Evolutionary conservation across 1,284 basidiomycete genomes (phyloP), one percentile per base, ranked within the genome.

Genomic region (Melampsora americana): DNA sequence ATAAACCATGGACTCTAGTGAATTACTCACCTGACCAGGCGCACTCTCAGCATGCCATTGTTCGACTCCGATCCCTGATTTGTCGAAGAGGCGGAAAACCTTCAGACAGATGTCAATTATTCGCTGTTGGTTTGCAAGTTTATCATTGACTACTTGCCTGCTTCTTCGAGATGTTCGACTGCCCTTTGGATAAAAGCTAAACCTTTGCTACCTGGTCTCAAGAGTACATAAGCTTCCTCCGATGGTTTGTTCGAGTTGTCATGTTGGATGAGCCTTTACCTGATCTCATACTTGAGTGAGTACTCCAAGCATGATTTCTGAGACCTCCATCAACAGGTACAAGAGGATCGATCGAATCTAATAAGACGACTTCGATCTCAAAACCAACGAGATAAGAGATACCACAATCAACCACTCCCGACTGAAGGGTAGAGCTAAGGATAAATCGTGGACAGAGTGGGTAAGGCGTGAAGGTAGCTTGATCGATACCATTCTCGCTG

Each of bases 391-490:
- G 39, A 65, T 74, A 74, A 3, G 71, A 74, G 12, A 74, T 64
- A 12, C 71, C 62, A 35, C 71, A 66, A n/a, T 74, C 71, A 6
- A 64, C 62, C 23, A 74, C 65, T 28, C 71, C 71, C 5, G 65
- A 67, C 56, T 74, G 71, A 20, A 74, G 65, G 28, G 71, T 74
- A 23, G 71, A 74, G 48, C 71, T 74, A 2, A 74, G 53, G 71
- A 74, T 74, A 50, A 74, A 74, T 42, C 71, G 32, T 12, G 71
- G 71, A 42, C 71, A 74, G 35, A 74, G 71, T n/a, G 71, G 71
- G 53, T 74, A 74, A 5, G 71, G 71, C 3, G 71, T 66, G 44
- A 74, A 74, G 28, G 50, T 53, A 39, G 50, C 50, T 26, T 59
- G 46, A 53, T 30, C 56, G 28, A 66, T 28, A 30, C 56, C 56